Percentiles rank a stretch among this genome's conserved stretches.
Evolutionary conservation across 1,284 basidiomycete species (phyloP).

Genomic region (Grifola frondosa): DNA sequence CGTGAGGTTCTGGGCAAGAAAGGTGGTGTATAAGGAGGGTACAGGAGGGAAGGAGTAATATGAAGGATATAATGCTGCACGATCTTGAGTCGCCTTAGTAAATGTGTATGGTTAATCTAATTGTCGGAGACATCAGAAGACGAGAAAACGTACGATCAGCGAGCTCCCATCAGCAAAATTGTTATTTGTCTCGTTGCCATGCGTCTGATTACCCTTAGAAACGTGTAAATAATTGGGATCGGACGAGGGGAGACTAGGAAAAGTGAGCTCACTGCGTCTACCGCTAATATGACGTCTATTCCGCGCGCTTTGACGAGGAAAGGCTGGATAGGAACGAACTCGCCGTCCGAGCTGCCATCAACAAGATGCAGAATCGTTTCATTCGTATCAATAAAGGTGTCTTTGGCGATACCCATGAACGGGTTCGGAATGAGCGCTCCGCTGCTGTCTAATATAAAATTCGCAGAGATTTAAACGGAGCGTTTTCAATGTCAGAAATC

Average conservation of each 20-base stretch:
- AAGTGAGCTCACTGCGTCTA: slow-evolving; percentile 44
- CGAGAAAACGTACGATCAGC: slow-evolving; percentile 39
- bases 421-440: slow-evolving; percentile 39
- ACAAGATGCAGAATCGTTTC: slow-evolving; percentile 34
- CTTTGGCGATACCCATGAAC: slow-evolving; percentile 37
- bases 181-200: slow-evolving; percentile 29
- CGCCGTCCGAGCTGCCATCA: slow-evolving; percentile 44
- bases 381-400: slow-evolving; percentile 36
- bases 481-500: no score
- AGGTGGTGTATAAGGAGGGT: slow-evolving; percentile 30
- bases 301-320: slow-evolving; percentile 50
- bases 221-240: no score
- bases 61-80: slow-evolving; percentile 34
- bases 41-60: slow-evolving; percentile 41
- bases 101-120: not conserved
- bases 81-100: slow-evolving; percentile 36
- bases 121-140: no score
- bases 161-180: slow-evolving; percentile 39
- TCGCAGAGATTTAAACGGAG: no score
- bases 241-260: no score
- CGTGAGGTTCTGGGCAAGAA: slow-evolving; percentile 35
- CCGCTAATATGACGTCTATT: slow-evolving; percentile 52
- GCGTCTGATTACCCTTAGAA: not conserved
- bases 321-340: slow-evolving; percentile 51
- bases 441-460: no score